Percentiles rank a stretch among this genome's conserved stretches.
phyloP scores from a whole-genome alignment of 139 green algal species.

The Pseudopediastrum boryanum region DNA sequence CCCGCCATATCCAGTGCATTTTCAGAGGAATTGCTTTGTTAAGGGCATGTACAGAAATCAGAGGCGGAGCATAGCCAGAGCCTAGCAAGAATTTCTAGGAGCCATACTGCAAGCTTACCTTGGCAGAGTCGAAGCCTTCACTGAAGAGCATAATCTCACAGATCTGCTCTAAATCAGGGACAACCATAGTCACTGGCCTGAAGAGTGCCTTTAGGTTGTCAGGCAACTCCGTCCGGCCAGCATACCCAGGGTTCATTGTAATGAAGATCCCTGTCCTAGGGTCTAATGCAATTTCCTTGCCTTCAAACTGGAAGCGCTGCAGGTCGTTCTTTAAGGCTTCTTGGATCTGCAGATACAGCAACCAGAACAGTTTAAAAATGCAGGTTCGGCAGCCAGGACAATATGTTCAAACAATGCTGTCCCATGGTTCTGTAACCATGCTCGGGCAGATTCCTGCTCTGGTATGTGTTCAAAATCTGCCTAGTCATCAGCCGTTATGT shows the following conservation, averaged over 20 bases:
- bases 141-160: constrained; percentile 92
- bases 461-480: too few relatives aligned
- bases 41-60: too few relatives aligned
- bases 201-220: constrained; percentile 89
- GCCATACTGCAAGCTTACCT: constrained; percentile 37
- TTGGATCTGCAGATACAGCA: constrained; percentile 84
- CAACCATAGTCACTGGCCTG: constrained; percentile 87
- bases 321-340: constrained; percentile 88
- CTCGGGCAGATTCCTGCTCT: too few relatives aligned
- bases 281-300: constrained; percentile 79
- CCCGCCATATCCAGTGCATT: constrained; percentile 90
- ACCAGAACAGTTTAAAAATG: too few relatives aligned
- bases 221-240: constrained; percentile 85
- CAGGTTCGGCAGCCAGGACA: too few relatives aligned
- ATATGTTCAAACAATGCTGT: too few relatives aligned
- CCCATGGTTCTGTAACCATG: too few relatives aligned
- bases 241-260: constrained; percentile 87
- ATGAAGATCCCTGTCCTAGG: constrained; percentile 80
- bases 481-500: too few relatives aligned
- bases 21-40: too few relatives aligned
- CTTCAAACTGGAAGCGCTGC: constrained; percentile 84
- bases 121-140: constrained; percentile 82
- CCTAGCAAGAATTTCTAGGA: too few relatives aligned
- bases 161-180: constrained; percentile 85
- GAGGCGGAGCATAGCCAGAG: too few relatives aligned